Evolutionary conservation across 129 eudicot genomes (phyloP).

Genomic region (Chrysanthemum makinoi): DNA sequence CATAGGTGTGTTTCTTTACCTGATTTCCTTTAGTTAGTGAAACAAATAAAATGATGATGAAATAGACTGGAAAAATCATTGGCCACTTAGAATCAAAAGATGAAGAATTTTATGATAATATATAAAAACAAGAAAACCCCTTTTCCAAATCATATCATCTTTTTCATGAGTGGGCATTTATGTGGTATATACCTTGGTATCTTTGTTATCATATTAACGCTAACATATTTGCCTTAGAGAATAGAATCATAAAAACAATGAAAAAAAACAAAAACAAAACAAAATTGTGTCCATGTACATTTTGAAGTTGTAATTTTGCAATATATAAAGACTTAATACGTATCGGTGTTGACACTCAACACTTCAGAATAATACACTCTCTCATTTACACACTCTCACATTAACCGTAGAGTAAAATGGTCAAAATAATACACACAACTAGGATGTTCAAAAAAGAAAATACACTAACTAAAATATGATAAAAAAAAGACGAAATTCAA

Average conservation of each 20-base stretch:
- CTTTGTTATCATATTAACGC: conserved; percentile 16
- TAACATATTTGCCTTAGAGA: not conserved
- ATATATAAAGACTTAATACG: too few relatives aligned
- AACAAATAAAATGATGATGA: conserved; percentile 11
- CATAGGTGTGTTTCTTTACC: conserved; percentile 63
- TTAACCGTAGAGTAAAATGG: too few relatives aligned
- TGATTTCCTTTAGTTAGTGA: not conserved
- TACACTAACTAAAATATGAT: too few relatives aligned
- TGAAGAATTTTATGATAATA: conserved; percentile 34
- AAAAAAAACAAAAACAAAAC: not conserved
- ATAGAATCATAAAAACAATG: not conserved
- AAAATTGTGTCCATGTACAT: too few relatives aligned
- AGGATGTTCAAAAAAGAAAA: too few relatives aligned
- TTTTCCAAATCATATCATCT: conserved; percentile 41
- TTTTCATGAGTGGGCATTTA: conserved; percentile 39
- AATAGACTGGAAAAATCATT: conserved; percentile 25
- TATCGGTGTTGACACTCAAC: too few relatives aligned
- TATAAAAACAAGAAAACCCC: conserved; percentile 34
- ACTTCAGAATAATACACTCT: too few relatives aligned
- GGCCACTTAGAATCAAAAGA: conserved; percentile 22
- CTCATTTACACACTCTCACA: too few relatives aligned
- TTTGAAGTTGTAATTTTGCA: too few relatives aligned
- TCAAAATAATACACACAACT: too few relatives aligned
- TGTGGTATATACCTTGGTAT: conserved; percentile 32
- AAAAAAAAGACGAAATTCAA: too few relatives aligned